Conservation (phyloP, 2,329 filamentous ascomycete genomes). For the Gnomoniopsis smithogilvyi region DNA sequence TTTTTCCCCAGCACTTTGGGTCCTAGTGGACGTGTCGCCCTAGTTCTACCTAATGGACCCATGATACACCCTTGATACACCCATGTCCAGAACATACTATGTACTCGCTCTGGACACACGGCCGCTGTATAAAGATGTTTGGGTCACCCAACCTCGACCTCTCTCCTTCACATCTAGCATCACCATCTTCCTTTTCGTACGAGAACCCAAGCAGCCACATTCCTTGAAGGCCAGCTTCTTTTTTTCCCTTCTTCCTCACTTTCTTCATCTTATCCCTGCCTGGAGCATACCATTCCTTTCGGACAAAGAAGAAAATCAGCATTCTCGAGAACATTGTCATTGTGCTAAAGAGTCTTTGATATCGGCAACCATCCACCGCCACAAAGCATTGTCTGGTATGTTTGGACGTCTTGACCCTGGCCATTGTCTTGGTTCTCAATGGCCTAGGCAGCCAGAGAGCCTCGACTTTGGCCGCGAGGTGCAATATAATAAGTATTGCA, state of each 20-base stretch:
- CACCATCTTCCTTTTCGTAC: constrained; percentile 24
- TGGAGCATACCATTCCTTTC: constrained; percentile 40
- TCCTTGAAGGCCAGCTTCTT: constrained; percentile 35
- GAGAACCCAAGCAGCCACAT: constrained; percentile 31
- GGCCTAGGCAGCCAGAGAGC: background rate
- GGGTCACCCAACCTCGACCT: constrained; percentile 2
- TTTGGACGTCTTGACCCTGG: background rate
- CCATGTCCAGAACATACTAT: constrained; percentile 1
- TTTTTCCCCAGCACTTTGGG: constrained; percentile 22
- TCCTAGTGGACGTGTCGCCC: constrained; percentile 9
- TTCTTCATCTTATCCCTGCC: constrained; percentile 31
- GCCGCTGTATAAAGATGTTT: constrained; percentile 21
- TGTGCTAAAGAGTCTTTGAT: constrained; percentile 18
- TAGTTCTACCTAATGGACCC: constrained; percentile 18
- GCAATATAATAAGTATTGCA: background rate
- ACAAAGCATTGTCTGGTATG: constrained; percentile 13
- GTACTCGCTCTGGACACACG: constrained; percentile 12
- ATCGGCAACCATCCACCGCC: background rate
- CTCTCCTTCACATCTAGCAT: constrained; percentile 9
- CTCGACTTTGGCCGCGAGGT: background rate
- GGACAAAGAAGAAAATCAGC: constrained; percentile 20
- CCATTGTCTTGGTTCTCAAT: background rate
- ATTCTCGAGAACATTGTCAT: constrained; percentile 22
- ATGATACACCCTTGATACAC: background rate
- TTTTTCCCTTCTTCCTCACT: constrained; percentile 22